phyloP scores from a whole-genome alignment of 2,329 filamentous ascomycete species.

The Colletotrichum cuscutae region DNA sequence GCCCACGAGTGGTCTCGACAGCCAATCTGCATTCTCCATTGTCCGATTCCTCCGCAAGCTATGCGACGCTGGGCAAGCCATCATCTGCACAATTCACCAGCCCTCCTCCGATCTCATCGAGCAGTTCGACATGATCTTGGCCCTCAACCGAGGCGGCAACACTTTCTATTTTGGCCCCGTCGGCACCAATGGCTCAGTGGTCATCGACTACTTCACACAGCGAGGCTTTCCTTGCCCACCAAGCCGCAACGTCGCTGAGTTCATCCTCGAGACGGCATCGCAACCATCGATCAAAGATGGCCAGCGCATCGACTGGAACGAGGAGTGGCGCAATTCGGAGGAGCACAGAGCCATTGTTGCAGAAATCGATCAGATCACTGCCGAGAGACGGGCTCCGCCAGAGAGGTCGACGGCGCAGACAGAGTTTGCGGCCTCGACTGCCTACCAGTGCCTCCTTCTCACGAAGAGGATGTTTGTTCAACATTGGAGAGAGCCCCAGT shows the following conservation, averaged over 20 bases:
- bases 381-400: constrained; percentile 45
- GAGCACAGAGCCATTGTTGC: constrained; percentile 67
- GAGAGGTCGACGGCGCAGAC: constrained; percentile 41
- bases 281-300: constrained; percentile 47
- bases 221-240: constrained; percentile 74
- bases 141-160: constrained; percentile 74
- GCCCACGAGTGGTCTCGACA: constrained; percentile 63
- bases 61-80: constrained; percentile 72
- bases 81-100: constrained; percentile 74
- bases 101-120: constrained; percentile 68
- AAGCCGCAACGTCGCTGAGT: constrained; percentile 59
- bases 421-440: constrained; percentile 75
- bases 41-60: constrained; percentile 55
- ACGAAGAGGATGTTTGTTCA: constrained; percentile 77
- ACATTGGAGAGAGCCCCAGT: constrained; percentile 81
- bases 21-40: constrained; percentile 49
- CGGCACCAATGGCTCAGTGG: constrained; percentile 71
- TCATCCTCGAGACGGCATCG: constrained; percentile 58
- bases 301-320: constrained; percentile 73
- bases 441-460: constrained; percentile 71
- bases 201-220: constrained; percentile 67
- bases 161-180: constrained; percentile 80
- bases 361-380: constrained; percentile 73
- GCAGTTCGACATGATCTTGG: constrained; percentile 79
- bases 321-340: constrained; percentile 76